phyloP scores from a whole-genome alignment of 2,329 filamentous ascomycete genomes.

The Phaeosphaeriaceae sp. region DNA sequence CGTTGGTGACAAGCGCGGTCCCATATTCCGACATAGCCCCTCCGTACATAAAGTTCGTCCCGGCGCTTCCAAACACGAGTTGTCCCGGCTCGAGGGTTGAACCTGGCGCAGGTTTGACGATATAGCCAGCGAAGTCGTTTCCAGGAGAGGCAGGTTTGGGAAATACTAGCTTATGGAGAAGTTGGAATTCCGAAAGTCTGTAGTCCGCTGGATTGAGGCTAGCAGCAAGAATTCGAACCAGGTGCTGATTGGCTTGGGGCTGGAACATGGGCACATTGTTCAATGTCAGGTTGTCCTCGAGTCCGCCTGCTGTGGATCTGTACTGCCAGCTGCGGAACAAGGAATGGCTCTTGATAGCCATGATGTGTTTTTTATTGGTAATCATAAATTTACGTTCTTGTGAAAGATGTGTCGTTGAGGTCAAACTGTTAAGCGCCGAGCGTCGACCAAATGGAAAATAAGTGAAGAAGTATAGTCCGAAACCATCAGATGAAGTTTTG shows the following conservation, averaged over 20 bases:
- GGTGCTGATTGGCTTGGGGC: conserved; percentile 2
- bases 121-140: conserved; percentile 55
- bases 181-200: conserved; percentile 61
- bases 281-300: conserved; percentile 2
- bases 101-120: conserved; percentile 49
- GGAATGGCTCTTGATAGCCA: not conserved
- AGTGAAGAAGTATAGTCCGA: no score
- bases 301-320: not conserved
- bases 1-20: conserved; percentile 31
- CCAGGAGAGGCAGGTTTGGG: conserved; percentile 53
- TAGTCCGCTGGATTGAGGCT: conserved; percentile 68
- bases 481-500: no score
- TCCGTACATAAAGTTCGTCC: conserved; percentile 12
- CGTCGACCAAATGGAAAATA: no score
- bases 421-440: no score
- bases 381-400: not conserved
- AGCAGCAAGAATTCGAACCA: conserved; percentile 13
- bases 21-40: conserved; percentile 22
- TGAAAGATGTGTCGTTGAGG: no score
- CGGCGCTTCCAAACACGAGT: conserved; percentile 1
- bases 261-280: not conserved
- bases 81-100: conserved; percentile 2
- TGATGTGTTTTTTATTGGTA: not conserved
- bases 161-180: conserved; percentile 47
- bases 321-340: conserved; percentile 2